phyloP scores from a whole-genome alignment of 805 yeast species.

The Ogataea methanolica region DNA sequence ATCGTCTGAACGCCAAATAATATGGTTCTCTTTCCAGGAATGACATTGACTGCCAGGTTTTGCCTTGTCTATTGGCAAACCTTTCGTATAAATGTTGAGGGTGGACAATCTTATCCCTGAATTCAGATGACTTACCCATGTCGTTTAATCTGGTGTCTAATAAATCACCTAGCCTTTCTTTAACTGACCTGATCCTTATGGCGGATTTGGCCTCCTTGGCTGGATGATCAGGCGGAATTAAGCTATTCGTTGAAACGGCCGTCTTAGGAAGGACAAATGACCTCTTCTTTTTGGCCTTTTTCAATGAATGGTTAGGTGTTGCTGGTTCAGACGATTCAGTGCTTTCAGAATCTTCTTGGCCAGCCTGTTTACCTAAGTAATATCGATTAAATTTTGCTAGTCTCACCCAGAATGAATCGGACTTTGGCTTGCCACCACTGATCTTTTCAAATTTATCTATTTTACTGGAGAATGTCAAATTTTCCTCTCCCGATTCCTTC shows the following conservation, averaged over 20 bases:
- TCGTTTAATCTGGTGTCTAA: slow-evolving; percentile 25
- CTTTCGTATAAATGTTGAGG: slow-evolving; percentile 25
- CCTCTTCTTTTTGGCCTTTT: background rate
- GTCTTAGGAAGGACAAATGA: background rate
- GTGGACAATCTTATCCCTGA: slow-evolving; percentile 19
- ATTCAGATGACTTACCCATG: slow-evolving; percentile 25
- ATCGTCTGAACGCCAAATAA: slow-evolving; percentile 27
- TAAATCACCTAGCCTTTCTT: slow-evolving; percentile 23
- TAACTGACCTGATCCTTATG: slow-evolving; percentile 7
- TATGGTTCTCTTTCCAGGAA: slow-evolving; percentile 20
- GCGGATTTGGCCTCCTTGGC: background rate
- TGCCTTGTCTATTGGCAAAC: slow-evolving; percentile 17
- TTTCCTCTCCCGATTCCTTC: background rate
- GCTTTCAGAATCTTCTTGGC: background rate
- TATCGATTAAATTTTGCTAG: slow-evolving; percentile 5
- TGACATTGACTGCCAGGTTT: slow-evolving; percentile 22
- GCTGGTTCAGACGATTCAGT: background rate
- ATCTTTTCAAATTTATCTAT: slow-evolving; percentile 27
- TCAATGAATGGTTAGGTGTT: background rate
- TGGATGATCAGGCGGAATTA: background rate
- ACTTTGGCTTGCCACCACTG: slow-evolving; percentile 21
- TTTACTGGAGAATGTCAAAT: slow-evolving; percentile 20
- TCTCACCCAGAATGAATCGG: slow-evolving; percentile 9
- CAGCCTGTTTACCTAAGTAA: background rate
- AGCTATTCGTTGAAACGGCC: background rate